Evolutionary conservation across 306 rosid species (phyloP), one percentile per base, ranked within the genome.

Genomic region (Inga leiocalycina): DNA sequence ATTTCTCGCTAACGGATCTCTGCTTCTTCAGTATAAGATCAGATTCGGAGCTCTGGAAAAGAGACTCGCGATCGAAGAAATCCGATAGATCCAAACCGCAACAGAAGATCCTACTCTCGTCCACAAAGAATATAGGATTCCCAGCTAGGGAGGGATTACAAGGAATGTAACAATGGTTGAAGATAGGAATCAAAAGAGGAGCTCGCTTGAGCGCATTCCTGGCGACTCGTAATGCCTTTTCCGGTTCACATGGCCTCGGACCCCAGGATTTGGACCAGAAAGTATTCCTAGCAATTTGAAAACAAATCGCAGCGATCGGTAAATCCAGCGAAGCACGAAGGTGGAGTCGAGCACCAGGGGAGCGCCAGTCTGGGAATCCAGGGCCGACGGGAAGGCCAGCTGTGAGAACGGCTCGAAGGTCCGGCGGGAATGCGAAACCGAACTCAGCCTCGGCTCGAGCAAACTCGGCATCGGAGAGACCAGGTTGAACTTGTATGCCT

Each of bases 211-310:
- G 69, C 16, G 95, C 95, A 65, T 76, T 88, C 45, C 98, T 74
- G 0, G 98, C 95, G 27, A 91, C 90, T 56, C 91, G 89, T 8
- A 94, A 45, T 4, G 97, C 97, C 82, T 80, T 91, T 41, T 88
- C 94, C 27, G 95, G 97, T 80, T 92, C 94, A 0, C 88, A 15
- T 0, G 98, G 97, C 71, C 89, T 83, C 45, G 68, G 91, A 4
- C 98, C 98, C 98, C 98, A 94, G 3, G 91, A 88, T 49, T 90
- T 90, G 22, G 93, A 85, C 98, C 98, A 94, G 54, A 94, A 24
- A 5, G 91, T 84, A 70, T 92, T 94, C 45, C 89, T 79, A 1
- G 95, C 94, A 35, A 94, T 92, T 82, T 94, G 98, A 24, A 94
- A 82, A 3, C 92, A 89, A 74, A 94, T 89, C 46, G 98, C 98